Evolutionary conservation across 768 basidiomycete species (phyloP), one percentile per base, ranked within the genome.

Genomic region (Baorangia bicolor): DNA sequence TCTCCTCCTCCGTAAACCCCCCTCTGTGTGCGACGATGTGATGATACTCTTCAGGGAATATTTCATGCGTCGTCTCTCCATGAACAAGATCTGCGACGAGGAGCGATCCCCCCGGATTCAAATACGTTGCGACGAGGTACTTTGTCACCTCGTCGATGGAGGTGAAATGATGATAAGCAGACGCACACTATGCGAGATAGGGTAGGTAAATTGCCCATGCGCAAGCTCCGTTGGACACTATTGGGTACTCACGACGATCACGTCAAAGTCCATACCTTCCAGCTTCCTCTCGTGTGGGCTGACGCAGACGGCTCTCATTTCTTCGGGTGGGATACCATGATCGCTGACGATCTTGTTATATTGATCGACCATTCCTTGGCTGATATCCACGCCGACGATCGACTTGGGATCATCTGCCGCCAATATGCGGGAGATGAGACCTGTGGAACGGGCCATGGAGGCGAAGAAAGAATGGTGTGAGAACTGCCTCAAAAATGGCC

Each of bases 351-450:
- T 74, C 49, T 70, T 63, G 69, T 89, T 90, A 74, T 82, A 92
- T 16, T 75, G 69, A 51, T 89, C 83, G 10, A 92, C 86, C 76
- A 85, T 81, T 1, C 71, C 79, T 58, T 85, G 83, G 70, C 85
- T 90, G 64, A 91, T 87, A 64, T 92, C 91, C 16, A 88, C 83
- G 11, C 89, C 90, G 16, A 90, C 70, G 57, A 92, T 79, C 30
- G 75, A 75, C 65, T 83, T 86, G 43, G 80, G 79, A 59, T 87
- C 73, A 2, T 83, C 75, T 0, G 81, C 81, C 0, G 81, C 82
- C 23, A 92, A 76, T 40, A 80, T 77, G 58, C 82, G 77, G 2
- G 89, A 85, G 16, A 90, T 68, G 21, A 83, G 68, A 16, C 90
- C 90, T 91, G 31, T 23, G 38, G 2, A n/a, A 21, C 13, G 2